Evolutionary conservation across 345 rosid species (phyloP), one percentile per base, ranked within the genome.

Genomic region (Adansonia digitata): DNA sequence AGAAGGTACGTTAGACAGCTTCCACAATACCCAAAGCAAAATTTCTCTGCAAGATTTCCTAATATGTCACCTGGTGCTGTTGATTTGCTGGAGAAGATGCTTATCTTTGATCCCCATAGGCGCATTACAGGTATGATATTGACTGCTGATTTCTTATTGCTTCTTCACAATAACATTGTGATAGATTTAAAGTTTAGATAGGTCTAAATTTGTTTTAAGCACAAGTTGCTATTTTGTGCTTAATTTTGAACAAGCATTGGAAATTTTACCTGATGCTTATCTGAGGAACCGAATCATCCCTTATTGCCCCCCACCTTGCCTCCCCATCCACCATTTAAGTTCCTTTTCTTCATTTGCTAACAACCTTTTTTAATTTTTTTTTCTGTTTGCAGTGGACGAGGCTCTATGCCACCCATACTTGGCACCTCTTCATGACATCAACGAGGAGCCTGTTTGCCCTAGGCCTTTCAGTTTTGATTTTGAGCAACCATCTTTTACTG

Each of bases 1-100:
- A 85, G 98, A 76, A 89, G 94, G 87, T 96, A 96, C 75, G 98
- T 96, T 10, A 88, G 97, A 81, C 96, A 89, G 88, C 98, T 96
- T 77, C 98, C 99, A 0, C 97, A 94, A 74, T 90, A 87, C 85
- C 98, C 97, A 5, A 90, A 84, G 81, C 97, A 96, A 80, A 90
- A 89, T 56, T 90, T 96, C 79, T 78, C 97, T 56, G 68, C 77
- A 60, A 85, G 92, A 80, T 96, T 96, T 80, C 89, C 87, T 46
- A 85, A 83, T 61, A 75, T 84, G 87, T 86, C 97, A 43, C 76
- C 98, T 15, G 90, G 87, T 40, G 97, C 91, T 75, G 86, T 82
- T 56, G 97, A 96, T 78, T 82, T 96, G 83, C 85, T 96, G 45
- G 98, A 93, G 87, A 92, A 79, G 87, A 96, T 96, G 99, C 98